Conservation (phyloP, 2,329 filamentous ascomycete species). For the Colletotrichum horii region DNA sequence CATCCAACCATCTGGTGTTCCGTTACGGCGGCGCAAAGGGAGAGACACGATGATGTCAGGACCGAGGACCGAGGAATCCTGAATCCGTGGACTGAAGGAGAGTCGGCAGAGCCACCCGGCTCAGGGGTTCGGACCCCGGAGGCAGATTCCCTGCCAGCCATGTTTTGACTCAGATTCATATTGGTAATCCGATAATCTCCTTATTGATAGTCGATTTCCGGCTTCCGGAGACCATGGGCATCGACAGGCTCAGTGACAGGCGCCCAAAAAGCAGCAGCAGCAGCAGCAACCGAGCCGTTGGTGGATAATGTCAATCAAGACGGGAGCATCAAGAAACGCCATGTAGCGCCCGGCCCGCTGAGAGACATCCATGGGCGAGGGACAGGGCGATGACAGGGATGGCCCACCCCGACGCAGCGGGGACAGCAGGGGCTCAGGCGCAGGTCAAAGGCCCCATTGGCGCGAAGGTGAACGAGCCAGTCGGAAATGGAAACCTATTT, state of each 20-base stretch:
- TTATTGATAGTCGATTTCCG: not conserved
- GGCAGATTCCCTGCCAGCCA: not conserved
- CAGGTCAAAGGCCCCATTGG: slow-evolving; percentile 13
- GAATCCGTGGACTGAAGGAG: not conserved
- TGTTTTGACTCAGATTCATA: not conserved
- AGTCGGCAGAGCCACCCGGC: not conserved
- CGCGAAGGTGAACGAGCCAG: not conserved
- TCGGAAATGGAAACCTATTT: slow-evolving; percentile 9
- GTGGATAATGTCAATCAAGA: not conserved
- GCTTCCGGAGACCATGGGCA: not conserved
- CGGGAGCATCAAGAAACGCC: slow-evolving; percentile 4
- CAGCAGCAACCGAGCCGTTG: not conserved
- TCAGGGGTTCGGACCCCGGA: not conserved
- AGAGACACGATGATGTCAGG: not conserved
- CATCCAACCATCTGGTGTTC: not conserved
- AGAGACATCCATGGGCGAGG: slow-evolving; percentile 8
- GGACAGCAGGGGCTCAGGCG: slow-evolving; percentile 11
- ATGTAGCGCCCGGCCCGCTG: slow-evolving; percentile 16
- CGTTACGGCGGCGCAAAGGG: not conserved
- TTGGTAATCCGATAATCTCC: not conserved
- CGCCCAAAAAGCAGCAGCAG: not conserved
- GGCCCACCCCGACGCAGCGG: slow-evolving; percentile 5
- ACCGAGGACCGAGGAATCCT: slow-evolving; percentile 4
- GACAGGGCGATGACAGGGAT: not conserved
- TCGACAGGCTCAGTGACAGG: not conserved